Evolutionary conservation across 768 basidiomycete genomes (phyloP).

Genomic region (Sporobolomyces pararoseus): DNA sequence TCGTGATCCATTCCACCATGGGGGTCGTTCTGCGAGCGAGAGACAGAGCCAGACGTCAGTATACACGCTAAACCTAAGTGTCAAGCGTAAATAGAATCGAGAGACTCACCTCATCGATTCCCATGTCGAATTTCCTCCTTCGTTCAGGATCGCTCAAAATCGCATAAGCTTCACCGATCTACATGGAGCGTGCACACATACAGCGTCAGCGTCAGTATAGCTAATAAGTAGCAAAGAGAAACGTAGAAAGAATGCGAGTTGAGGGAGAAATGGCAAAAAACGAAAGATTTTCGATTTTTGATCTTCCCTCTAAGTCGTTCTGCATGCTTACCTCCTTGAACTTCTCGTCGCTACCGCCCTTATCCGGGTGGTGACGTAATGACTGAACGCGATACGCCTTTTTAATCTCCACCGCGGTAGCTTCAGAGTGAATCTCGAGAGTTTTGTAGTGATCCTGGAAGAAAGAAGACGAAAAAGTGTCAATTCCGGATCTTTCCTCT

Average conservation of each 20-base stretch:
- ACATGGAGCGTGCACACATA: too few species aligned
- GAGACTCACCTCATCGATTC: constrained; percentile 40
- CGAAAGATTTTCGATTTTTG: too few species aligned
- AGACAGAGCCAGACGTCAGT: neutral
- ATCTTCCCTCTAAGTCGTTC: too few species aligned
- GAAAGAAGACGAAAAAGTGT: neutral
- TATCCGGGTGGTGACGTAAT: constrained; percentile 46
- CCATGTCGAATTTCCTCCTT: constrained; percentile 41
- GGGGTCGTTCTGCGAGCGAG: constrained; percentile 6
- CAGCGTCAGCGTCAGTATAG: too few species aligned
- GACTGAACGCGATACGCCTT: constrained; percentile 75
- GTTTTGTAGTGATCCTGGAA: constrained; percentile 42
- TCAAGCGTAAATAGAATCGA: neutral
- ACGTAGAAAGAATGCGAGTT: neutral
- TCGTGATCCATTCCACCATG: constrained; percentile 38
- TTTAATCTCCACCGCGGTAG: constrained; percentile 53
- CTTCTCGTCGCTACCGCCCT: constrained; percentile 92
- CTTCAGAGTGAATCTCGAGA: constrained; percentile 50
- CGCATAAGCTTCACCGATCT: constrained; percentile 73
- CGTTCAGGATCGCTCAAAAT: constrained; percentile 70
- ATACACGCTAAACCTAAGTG: too few species aligned
- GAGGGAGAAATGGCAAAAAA: neutral
- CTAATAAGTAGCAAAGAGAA: neutral
- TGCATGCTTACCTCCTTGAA: constrained; percentile 68
- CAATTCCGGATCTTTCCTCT: neutral